Conservation (phyloP, 257 asterid species). For the Solanum rostratum region DNA sequence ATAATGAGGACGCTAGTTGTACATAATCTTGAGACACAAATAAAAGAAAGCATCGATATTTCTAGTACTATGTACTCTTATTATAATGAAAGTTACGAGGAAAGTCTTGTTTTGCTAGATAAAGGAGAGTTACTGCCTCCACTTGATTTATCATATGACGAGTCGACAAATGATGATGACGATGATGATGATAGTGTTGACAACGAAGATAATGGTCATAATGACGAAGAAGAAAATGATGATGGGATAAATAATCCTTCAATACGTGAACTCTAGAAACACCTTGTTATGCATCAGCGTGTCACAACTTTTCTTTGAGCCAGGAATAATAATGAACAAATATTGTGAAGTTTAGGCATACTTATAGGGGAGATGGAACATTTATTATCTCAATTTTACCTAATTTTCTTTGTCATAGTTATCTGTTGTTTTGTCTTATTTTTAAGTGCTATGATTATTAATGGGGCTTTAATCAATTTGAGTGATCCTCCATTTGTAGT, state of each 20-base stretch:
- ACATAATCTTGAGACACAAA: too few relatives aligned
- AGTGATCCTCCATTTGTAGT: not conserved
- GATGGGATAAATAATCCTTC: too few relatives aligned
- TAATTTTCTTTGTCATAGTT: not conserved
- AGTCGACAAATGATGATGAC: not conserved
- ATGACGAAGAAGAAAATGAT: not conserved
- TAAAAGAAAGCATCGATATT: not conserved
- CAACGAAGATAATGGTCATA: conserved; percentile 1
- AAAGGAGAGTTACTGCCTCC: conserved; percentile 8
- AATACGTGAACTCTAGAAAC: conserved; percentile 6
- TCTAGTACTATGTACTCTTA: not conserved
- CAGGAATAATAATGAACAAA: not conserved
- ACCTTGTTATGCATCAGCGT: conserved; percentile 3
- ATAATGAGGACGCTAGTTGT: too few relatives aligned
- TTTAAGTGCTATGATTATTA: not conserved
- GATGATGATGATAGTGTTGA: too few relatives aligned
- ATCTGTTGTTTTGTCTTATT: not conserved
- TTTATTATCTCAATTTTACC: not conserved
- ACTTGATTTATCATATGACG: not conserved
- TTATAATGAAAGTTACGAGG: not conserved
- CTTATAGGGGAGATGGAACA: not conserved
- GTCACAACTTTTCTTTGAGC: too few relatives aligned
- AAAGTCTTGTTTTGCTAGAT: conserved; percentile 8
- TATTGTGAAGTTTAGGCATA: not conserved
- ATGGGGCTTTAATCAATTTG: not conserved